Percentiles rank a stretch among this genome's conserved stretches.
Conservation (phyloP, 345 rosid species). For the Lepidium sativum region DNA sequence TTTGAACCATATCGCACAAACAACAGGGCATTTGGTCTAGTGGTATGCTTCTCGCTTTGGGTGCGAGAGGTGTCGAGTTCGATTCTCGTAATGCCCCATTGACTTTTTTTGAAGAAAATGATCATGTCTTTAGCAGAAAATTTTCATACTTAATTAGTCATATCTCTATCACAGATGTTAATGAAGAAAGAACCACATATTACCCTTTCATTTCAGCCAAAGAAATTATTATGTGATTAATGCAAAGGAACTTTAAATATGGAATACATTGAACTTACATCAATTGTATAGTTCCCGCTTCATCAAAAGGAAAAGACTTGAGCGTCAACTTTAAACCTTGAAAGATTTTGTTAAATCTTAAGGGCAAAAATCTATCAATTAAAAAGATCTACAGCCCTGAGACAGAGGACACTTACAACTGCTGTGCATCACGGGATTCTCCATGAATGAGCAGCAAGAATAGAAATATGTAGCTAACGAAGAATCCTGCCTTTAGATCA, state of each 20-base stretch:
- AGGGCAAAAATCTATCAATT: background rate
- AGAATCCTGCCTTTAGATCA: background rate
- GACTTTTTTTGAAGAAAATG: background rate
- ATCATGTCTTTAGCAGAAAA: background rate
- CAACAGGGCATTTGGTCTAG: slow-evolving; percentile 58
- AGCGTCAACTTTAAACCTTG: background rate
- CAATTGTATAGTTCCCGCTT: background rate
- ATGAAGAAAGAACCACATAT: background rate
- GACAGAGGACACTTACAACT: slow-evolving; percentile 7
- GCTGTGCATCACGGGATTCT: background rate
- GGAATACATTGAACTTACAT: background rate
- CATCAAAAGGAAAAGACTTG: background rate
- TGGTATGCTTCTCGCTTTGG: slow-evolving; percentile 82
- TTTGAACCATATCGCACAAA: background rate
- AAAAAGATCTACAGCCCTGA: background rate
- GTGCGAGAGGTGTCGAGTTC: slow-evolving; percentile 75
- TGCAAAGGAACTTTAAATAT: background rate
- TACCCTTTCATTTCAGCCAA: background rate
- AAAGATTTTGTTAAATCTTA: background rate
- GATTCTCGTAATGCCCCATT: slow-evolving; percentile 62
- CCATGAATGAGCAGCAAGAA: background rate
- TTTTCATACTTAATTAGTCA: background rate
- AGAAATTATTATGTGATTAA: background rate
- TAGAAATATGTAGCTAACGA: background rate
- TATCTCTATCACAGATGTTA: background rate